Percentiles rank a stretch among this genome's conserved stretches.
Conservation (phyloP, 1,284 basidiomycete genomes). For the Cryptococcus maquisensis region DNA sequence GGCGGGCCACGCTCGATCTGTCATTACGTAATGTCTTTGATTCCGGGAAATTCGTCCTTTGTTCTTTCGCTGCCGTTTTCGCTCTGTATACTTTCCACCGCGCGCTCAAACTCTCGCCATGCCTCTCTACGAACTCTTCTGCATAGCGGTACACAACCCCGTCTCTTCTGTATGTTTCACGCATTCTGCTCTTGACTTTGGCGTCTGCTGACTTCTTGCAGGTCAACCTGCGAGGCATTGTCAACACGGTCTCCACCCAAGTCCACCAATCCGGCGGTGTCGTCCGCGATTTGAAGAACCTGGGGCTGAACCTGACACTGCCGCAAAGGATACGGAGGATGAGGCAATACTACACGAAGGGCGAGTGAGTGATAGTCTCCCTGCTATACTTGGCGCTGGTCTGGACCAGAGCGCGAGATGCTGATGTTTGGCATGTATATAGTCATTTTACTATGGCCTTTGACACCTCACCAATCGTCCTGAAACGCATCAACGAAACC, state of each 20-base stretch:
- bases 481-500: slow-evolving; percentile 41
- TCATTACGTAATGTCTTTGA: no score
- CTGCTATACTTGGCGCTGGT: background rate
- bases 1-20: no score
- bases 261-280: slow-evolving; percentile 45
- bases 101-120: slow-evolving; percentile 16
- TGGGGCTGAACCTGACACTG: slow-evolving; percentile 40
- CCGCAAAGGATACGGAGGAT: slow-evolving; percentile 43
- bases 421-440: background rate
- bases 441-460: slow-evolving; percentile 48
- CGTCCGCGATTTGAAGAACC: slow-evolving; percentile 42
- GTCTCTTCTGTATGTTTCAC: slow-evolving; percentile 37
- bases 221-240: slow-evolving; percentile 44
- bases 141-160: slow-evolving; percentile 48
- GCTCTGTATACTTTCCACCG: background rate
- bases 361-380: slow-evolving; percentile 39
- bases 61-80: no score
- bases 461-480: slow-evolving; percentile 46
- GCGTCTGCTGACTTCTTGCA: background rate
- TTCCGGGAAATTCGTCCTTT: no score
- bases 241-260: slow-evolving; percentile 38
- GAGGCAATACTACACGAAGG: slow-evolving; percentile 44
- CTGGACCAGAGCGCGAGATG: background rate
- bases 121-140: slow-evolving; percentile 50
- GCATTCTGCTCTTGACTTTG: background rate